Evolutionary conservation across 2,329 filamentous ascomycete species (phyloP).

Genomic region (Neoascochyta sp.): DNA sequence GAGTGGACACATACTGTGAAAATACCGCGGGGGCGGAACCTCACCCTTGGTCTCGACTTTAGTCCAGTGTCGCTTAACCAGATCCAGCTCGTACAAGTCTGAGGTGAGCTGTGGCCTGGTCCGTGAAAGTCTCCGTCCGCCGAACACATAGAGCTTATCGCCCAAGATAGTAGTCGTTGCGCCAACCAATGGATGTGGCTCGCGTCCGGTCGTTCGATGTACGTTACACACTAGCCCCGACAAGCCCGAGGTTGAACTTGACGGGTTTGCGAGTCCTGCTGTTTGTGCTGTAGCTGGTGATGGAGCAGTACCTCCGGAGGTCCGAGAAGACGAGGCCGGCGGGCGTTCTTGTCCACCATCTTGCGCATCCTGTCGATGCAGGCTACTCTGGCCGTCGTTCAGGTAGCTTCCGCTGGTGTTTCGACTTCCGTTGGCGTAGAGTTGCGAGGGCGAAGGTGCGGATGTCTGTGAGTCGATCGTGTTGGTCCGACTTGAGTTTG

Average conservation of each 20-base stretch:
- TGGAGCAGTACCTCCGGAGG: constrained; percentile 40
- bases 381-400: constrained; percentile 47
- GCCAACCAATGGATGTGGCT: constrained; percentile 87
- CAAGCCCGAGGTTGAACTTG: constrained; percentile 55
- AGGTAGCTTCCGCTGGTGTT: constrained; percentile 37
- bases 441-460: constrained; percentile 42
- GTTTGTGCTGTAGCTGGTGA: constrained; percentile 43
- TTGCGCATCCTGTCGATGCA: constrained; percentile 43
- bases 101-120: constrained; percentile 81
- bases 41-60: constrained; percentile 83
- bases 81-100: constrained; percentile 88
- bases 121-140: constrained; percentile 80
- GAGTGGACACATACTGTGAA: constrained; percentile 90
- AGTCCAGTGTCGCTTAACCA: constrained; percentile 88
- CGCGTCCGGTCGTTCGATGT: constrained; percentile 79
- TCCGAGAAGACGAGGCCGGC: constrained; percentile 30
- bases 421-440: constrained; percentile 36
- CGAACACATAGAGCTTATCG: constrained; percentile 96
- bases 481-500: constrained; percentile 44
- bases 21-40: constrained; percentile 86
- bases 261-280: constrained; percentile 37
- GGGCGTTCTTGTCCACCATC: constrained; percentile 40
- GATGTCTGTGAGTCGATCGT: constrained; percentile 48
- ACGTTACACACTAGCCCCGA: constrained; percentile 67
- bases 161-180: constrained; percentile 93